Evolutionary conservation across 2,329 filamentous ascomycete species (phyloP).

Genomic region (Rosellinia necatrix): DNA sequence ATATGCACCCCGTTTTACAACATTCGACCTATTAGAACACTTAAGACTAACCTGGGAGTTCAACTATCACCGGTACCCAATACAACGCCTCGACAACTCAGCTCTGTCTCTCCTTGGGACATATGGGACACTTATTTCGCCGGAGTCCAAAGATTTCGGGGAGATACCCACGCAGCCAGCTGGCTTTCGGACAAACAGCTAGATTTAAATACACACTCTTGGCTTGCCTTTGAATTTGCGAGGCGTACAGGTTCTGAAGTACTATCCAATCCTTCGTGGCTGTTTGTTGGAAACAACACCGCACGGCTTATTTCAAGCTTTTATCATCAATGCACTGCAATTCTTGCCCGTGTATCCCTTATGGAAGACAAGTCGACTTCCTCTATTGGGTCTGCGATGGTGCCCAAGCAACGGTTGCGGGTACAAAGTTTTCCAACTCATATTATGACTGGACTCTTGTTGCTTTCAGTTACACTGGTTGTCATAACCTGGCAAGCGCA

Average conservation of each 20-base stretch:
- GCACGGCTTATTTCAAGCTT: not conserved
- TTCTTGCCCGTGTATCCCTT: conserved; percentile 4
- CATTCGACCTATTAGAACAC: not conserved
- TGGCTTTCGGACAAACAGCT: not conserved
- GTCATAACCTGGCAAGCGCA: not conserved
- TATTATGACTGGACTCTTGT: not conserved
- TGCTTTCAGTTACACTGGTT: not conserved
- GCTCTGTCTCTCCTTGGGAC: not conserved
- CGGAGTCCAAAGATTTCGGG: not conserved
- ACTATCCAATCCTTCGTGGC: too few relatives aligned
- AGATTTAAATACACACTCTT: not conserved
- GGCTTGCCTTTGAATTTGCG: not conserved
- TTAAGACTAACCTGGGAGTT: not conserved
- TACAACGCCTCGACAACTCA: not conserved
- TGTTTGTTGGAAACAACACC: too few relatives aligned
- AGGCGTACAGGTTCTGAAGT: not conserved
- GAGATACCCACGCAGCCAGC: not conserved
- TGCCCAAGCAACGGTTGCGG: conserved; percentile 3
- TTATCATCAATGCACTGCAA: not conserved
- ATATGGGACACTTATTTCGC: not conserved
- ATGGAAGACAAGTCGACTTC: not conserved
- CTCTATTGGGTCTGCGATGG: not conserved
- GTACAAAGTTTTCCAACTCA: not conserved
- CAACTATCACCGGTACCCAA: not conserved
- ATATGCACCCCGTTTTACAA: not conserved